Conservation (phyloP, 768 basidiomycete genomes). For the Dentipellis fragilis region DNA sequence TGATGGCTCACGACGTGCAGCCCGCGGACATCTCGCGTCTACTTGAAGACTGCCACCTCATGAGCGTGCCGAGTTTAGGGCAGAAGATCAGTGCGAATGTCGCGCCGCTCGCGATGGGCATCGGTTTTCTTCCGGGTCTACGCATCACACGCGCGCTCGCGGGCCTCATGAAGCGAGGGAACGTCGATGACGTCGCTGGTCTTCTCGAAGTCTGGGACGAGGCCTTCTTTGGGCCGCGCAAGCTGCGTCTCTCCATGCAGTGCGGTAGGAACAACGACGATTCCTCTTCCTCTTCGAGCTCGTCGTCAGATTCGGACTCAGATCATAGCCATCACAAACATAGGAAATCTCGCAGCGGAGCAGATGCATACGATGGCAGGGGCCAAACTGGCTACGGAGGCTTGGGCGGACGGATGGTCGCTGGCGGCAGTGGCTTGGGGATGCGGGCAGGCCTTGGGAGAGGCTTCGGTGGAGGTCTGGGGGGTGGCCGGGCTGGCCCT, state of each 20-base stretch:
- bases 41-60: not conserved
- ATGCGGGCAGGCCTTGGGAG: too few species aligned
- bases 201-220: not conserved
- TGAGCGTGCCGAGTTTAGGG: conserved; percentile 1
- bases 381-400: too few species aligned
- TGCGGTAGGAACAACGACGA: not conserved
- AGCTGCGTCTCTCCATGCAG: not conserved
- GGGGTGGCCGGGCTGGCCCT: too few species aligned
- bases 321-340: not conserved
- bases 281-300: not conserved
- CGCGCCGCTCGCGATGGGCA: conserved; percentile 2
- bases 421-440: too few species aligned
- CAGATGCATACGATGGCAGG: too few species aligned
- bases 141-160: not conserved
- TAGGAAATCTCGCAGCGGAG: not conserved
- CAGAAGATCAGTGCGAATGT: conserved; percentile 6
- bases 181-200: not conserved
- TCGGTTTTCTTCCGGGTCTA: conserved; percentile 4
- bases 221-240: not conserved
- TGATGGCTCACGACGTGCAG: not conserved
- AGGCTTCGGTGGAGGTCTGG: too few species aligned
- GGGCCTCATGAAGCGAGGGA: not conserved
- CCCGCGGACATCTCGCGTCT: not conserved
- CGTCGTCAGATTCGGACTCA: not conserved
- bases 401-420: too few species aligned